Conservation (phyloP, 2,329 filamentous ascomycete genomes). For the Coniosporium tulheliwenetii region DNA sequence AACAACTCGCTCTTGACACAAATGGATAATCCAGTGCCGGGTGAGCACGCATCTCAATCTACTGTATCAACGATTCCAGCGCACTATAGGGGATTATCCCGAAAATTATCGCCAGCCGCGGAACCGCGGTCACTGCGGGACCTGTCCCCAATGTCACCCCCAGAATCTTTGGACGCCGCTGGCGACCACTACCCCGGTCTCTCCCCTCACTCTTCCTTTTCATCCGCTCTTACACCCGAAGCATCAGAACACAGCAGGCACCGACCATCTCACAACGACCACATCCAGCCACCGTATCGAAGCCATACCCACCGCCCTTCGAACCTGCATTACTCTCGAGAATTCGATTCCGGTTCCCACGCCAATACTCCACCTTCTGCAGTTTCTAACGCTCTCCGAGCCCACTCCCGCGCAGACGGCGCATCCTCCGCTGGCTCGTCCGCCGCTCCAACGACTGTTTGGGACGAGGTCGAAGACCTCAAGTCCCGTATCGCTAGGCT, state of each 20-base stretch:
- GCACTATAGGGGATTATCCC: no score
- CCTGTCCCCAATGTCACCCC: neutral
- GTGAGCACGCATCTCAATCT: no score
- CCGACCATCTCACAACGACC: no score
- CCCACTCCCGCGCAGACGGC: neutral
- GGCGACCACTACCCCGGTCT: neutral
- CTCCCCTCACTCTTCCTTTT: neutral
- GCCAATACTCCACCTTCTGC: neutral
- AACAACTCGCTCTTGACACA: neutral
- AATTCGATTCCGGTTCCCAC: neutral
- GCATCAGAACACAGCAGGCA: neutral
- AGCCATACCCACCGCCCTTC: neutral
- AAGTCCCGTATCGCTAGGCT: conserved; percentile 86
- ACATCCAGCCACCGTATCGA: neutral
- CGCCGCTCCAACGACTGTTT: conserved; percentile 80
- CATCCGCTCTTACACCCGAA: neutral
- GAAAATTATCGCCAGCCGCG: no score
- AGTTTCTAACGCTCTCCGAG: neutral
- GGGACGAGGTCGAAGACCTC: conserved; percentile 92
- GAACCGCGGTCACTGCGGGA: neutral
- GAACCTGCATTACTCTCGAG: neutral
- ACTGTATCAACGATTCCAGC: no score
- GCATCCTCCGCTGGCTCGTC: conserved; percentile 77
- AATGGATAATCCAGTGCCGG: neutral
- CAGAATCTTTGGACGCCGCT: neutral